Evolutionary conservation across 1,139 yeast genomes (phyloP), one percentile per base, ranked within the genome.

Genomic region (Saccharomyces hybrid): DNA sequence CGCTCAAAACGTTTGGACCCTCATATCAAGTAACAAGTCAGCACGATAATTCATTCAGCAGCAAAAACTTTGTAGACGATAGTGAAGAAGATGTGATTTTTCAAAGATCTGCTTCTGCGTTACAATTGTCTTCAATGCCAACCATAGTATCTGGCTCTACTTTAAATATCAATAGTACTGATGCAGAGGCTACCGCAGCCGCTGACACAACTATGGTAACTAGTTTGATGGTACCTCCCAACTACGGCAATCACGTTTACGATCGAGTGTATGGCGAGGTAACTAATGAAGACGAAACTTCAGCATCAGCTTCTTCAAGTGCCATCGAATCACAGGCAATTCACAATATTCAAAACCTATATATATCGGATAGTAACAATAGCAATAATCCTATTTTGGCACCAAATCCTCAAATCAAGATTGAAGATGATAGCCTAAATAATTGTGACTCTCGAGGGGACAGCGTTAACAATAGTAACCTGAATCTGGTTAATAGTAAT

Each of bases 191-290:
- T 46, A 53, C 60, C 42, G 57, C 64, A 5, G 57, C 57, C 29
- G 53, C 60, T 29, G 58, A 57, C 38, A 51, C 59, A n/a, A 55
- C 55, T 44, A 56, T 58, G 28, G 60, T 60, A 5, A 62, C 69
- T 13, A 63, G 59, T 14, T 51, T 68, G 34, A 58, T 83, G 71
- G 96, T 97, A 0, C 98, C 98, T 3, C 99, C 99, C 28, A 79
- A 86, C 58, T 93, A 93, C 67, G 90, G 84, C 57, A 83, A 79
- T 57, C 96, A 89, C 68, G 81, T 90, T 41, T 90, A 88, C 70
- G 99, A 93, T 70, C 74, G 90, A 55, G 73, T 93, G 44, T 91
- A 91, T 91, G 77, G 80, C 41, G 96, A 86, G 55, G 75, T 73
- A 29, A 72, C 75, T 13, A 59, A 64, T 26, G 66, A 67, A 13